phyloP scores from a whole-genome alignment of 768 basidiomycete genomes.

The Royoungia palumana region DNA sequence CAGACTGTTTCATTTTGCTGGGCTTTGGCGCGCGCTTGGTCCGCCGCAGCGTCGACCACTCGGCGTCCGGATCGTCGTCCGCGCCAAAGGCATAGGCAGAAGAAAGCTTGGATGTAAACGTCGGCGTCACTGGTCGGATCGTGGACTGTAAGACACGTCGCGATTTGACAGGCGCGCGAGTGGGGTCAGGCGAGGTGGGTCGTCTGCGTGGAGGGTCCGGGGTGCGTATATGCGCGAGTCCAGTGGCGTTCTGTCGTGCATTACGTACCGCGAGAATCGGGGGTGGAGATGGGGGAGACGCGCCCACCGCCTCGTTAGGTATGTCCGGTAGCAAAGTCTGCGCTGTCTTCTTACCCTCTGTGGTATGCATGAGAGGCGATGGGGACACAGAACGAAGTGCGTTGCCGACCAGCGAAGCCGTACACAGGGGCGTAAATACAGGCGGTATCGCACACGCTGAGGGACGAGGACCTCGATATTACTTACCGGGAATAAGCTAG shows the following conservation, averaged over 20 bases:
- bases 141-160: neutral
- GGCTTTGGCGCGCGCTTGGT: neutral
- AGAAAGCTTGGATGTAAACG: neutral
- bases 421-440: neutral
- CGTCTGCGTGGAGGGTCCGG: conserved; percentile 5
- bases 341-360: neutral
- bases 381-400: neutral
- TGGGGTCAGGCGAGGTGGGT: conserved; percentile 1
- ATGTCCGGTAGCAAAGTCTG: conserved; percentile 10
- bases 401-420: neutral
- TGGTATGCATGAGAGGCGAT: neutral
- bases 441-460: conserved; percentile 1
- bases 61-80: conserved; percentile 19
- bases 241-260: neutral
- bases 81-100: conserved; percentile 21
- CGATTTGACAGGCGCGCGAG: neutral
- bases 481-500: conserved; percentile 1
- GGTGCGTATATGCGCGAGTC: conserved; percentile 6
- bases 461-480: conserved; percentile 4
- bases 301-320: neutral
- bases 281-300: neutral
- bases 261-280: neutral
- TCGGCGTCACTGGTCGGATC: neutral
- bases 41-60: conserved; percentile 16
- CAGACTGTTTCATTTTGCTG: conserved; percentile 15